Evolutionary conservation across 2,329 filamentous ascomycete genomes (phyloP).

Genomic region (Ceratocystis alfenasii): DNA sequence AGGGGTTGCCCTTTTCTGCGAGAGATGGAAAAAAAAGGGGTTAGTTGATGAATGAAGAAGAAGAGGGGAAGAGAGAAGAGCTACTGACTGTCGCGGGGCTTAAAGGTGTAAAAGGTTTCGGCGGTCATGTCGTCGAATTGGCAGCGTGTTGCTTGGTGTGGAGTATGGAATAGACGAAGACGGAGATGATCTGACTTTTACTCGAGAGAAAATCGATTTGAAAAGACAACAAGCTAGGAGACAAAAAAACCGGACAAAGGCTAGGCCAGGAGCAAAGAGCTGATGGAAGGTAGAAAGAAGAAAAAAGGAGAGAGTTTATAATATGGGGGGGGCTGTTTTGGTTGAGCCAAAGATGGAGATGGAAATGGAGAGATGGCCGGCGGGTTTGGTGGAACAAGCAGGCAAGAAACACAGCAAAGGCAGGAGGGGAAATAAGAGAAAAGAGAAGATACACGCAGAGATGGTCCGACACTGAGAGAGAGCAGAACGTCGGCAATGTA

Average conservation of each 20-base stretch:
- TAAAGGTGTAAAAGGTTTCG: conserved; percentile 63
- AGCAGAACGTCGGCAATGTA: not conserved
- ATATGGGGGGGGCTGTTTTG: no score
- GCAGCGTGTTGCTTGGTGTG: not conserved
- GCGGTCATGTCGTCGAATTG: conserved; percentile 9
- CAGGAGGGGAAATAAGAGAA: not conserved
- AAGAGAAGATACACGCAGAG: not conserved
- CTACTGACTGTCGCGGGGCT: conserved; percentile 63
- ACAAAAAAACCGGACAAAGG: not conserved
- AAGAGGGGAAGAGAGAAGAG: not conserved
- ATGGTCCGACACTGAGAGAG: not conserved
- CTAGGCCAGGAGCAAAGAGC: not conserved
- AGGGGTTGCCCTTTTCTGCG: conserved; percentile 49
- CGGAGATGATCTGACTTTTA: not conserved
- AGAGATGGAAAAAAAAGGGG: conserved; percentile 14
- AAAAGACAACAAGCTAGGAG: not conserved
- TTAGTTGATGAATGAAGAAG: not conserved
- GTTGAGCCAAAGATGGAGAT: no score
- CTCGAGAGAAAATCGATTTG: not conserved
- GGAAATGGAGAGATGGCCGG: no score
- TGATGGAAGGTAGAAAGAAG: no score
- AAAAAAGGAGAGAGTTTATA: no score
- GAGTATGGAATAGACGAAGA: not conserved
- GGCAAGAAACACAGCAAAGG: not conserved
- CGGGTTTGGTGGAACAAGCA: not conserved